Conservation (phyloP, 176 grass and related monocot genomes). For the Elymus sibiricus region DNA sequence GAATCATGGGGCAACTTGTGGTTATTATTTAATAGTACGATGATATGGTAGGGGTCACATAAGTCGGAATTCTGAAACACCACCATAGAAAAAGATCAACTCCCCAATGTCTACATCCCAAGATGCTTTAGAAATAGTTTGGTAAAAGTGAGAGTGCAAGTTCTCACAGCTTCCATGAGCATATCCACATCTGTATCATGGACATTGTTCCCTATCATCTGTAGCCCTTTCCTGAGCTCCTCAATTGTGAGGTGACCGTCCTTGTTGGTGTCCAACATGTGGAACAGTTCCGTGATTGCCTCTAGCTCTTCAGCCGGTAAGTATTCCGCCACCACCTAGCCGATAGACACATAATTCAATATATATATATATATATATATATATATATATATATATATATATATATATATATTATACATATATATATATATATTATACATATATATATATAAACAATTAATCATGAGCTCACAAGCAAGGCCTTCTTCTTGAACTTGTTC, state of each 20-base stretch:
- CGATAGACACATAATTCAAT: neutral
- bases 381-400: too few relatives aligned
- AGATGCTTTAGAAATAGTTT: neutral
- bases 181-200: conserved; percentile 73
- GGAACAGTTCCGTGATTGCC: conserved; percentile 68
- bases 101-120: neutral
- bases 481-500: conserved; percentile 91
- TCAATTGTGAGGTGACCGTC: conserved; percentile 72
- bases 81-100: neutral
- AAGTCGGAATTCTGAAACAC: neutral
- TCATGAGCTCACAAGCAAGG: conserved; percentile 44
- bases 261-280: conserved; percentile 84
- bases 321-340: conserved; percentile 72
- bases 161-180: conserved; percentile 88
- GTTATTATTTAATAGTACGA: neutral
- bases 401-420: too few relatives aligned
- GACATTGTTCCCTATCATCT: conserved; percentile 47
- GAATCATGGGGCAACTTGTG: neutral
- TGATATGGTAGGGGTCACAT: neutral
- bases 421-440: too few relatives aligned
- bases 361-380: too few relatives aligned
- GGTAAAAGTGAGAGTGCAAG: neutral
- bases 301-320: conserved; percentile 70
- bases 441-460: neutral
- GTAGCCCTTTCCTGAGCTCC: conserved; percentile 72